phyloP scores from a whole-genome alignment of 176 grass and related monocot species.

The Microstegium vimineum region DNA sequence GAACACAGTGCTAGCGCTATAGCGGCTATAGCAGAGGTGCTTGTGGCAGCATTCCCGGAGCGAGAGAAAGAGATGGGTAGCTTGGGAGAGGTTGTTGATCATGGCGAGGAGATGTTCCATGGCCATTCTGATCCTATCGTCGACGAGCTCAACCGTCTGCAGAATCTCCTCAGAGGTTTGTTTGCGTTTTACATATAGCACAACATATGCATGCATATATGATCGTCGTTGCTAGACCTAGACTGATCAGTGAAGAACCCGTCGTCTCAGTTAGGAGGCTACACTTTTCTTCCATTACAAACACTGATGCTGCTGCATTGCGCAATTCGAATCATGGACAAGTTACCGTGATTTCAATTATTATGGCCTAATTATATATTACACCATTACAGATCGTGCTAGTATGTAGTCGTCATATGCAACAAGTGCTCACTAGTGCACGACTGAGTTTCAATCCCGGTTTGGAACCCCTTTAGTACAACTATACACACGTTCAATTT shows the following conservation, averaged over 20 bases:
- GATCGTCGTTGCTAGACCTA: background rate
- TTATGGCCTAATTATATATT: background rate
- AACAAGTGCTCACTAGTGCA: too few species aligned
- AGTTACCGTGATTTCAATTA: background rate
- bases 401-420: background rate
- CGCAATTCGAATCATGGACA: background rate
- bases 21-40: slow-evolving; percentile 1
- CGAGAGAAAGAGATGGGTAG: slow-evolving; percentile 51
- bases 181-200: background rate
- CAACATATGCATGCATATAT: background rate
- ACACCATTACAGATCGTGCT: background rate
- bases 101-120: slow-evolving; percentile 54
- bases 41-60: background rate
- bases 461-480: too few species aligned
- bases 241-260: background rate
- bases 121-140: slow-evolving; percentile 50
- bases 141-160: slow-evolving; percentile 76
- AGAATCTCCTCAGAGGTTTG: slow-evolving; percentile 78
- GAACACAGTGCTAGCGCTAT: background rate
- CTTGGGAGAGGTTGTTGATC: slow-evolving; percentile 62
- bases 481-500: background rate
- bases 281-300: background rate
- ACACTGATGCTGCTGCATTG: background rate
- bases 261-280: background rate
- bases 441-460: too few species aligned